Conservation (phyloP, 306 rosid species). For the Geum urbanum region DNA sequence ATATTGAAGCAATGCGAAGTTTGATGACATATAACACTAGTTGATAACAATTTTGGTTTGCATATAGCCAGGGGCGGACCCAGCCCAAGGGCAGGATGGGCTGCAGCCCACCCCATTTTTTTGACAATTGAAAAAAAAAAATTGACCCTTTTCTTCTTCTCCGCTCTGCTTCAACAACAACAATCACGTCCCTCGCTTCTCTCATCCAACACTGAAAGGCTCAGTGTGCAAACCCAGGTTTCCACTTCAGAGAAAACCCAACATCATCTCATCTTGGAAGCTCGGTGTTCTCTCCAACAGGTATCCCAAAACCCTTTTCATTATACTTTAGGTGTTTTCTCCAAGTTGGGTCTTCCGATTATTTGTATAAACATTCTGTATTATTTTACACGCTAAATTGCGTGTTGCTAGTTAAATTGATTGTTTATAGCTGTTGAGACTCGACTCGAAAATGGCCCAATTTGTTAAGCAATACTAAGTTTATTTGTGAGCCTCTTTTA, state of each 20-base stretch:
- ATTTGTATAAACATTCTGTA: background rate
- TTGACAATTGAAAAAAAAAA: no score
- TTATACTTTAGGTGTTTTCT: background rate
- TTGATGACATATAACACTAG: no score
- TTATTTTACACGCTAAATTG: no score
- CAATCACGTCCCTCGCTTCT: background rate
- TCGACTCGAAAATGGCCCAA: no score
- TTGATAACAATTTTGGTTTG: no score
- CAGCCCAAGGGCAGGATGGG: no score
- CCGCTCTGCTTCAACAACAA: conserved; percentile 27
- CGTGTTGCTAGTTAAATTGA: no score
- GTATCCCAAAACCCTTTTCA: conserved; percentile 26
- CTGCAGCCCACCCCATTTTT: no score
- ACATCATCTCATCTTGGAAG: conserved; percentile 31
- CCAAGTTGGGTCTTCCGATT: conserved; percentile 11
- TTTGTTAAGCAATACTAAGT: no score
- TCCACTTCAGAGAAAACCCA: conserved; percentile 38
- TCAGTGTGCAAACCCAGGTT: conserved; percentile 45
- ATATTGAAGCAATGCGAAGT: no score
- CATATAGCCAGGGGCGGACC: no score
- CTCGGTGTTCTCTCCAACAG: conserved; percentile 44
- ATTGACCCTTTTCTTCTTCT: conserved; percentile 50
- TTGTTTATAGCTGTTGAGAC: background rate
- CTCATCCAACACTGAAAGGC: conserved; percentile 22
- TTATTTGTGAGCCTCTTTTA: background rate